Evolutionary conservation across 441 rosid species (phyloP).

Genomic region (Aleurites moluccanus): DNA sequence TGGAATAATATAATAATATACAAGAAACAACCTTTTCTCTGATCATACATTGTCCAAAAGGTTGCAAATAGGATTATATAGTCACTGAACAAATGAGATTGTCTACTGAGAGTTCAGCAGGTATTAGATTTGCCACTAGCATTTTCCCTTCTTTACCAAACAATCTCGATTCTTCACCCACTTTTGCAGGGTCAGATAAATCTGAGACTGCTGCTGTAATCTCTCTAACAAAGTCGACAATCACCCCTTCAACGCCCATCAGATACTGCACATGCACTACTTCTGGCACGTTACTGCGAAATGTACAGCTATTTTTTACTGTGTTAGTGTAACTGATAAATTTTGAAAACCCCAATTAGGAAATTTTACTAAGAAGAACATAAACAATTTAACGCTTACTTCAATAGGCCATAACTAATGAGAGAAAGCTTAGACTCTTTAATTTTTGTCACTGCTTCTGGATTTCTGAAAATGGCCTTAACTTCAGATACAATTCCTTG

Average conservation of each 20-base stretch:
- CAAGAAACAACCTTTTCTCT: background rate
- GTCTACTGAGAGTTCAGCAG: background rate
- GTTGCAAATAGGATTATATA: background rate
- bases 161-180: constrained; percentile 23
- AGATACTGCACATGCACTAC: constrained; percentile 71
- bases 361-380: background rate
- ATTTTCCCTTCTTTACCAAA: constrained; percentile 21
- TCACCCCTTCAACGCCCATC: constrained; percentile 90
- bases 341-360: background rate
- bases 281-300: constrained; percentile 61
- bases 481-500: constrained; percentile 91
- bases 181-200: constrained; percentile 16
- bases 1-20: background rate
- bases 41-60: background rate
- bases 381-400: constrained; percentile 34
- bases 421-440: constrained; percentile 70
- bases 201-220: constrained; percentile 51
- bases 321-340: background rate
- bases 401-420: constrained; percentile 71
- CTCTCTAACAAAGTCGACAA: constrained; percentile 73
- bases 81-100: background rate
- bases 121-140: constrained; percentile 15
- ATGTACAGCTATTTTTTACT: constrained; percentile 4
- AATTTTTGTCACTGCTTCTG: constrained; percentile 61
- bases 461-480: constrained; percentile 65